Conservation (phyloP, 768 basidiomycete genomes). For the Boletellus sp. region DNA sequence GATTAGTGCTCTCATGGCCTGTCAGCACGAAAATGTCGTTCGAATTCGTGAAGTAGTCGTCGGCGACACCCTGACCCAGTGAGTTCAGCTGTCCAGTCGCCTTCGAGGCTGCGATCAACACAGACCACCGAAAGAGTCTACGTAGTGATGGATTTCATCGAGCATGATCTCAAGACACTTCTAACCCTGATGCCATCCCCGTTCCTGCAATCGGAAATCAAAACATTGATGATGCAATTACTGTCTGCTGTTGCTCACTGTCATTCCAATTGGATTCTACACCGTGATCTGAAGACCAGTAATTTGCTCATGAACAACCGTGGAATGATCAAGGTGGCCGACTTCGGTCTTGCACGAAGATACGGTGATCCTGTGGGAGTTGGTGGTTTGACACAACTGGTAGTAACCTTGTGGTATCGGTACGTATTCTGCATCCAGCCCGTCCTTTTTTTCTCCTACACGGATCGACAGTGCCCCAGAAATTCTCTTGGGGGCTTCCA, state of each 20-base stretch:
- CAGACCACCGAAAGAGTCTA: conserved; percentile 66
- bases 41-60: conserved; percentile 97
- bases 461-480: conserved; percentile 73
- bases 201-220: conserved; percentile 97
- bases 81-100: conserved; percentile 40
- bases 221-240: conserved; percentile 92
- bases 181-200: conserved; percentile 93
- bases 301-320: conserved; percentile 99
- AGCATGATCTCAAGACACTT: conserved; percentile 97
- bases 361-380: conserved; percentile 96
- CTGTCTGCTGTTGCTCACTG: conserved; percentile 91
- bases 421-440: conserved; percentile 36
- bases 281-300: conserved; percentile 95
- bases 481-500: conserved; percentile 87
- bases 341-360: conserved; percentile 93
- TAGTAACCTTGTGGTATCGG: conserved; percentile 99
- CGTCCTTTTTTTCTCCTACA: conserved; percentile 10
- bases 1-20: conserved; percentile 93
- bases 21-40: conserved; percentile 94
- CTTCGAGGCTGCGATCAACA: conserved; percentile 8
- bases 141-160: conserved; percentile 99
- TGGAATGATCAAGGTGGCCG: conserved; percentile 97
- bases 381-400: conserved; percentile 96
- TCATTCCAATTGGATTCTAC: conserved; percentile 96
- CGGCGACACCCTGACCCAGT: conserved; percentile 98